Evolutionary conservation across 2,329 filamentous ascomycete species (phyloP).

Genomic region (Aspergillus jensenii): DNA sequence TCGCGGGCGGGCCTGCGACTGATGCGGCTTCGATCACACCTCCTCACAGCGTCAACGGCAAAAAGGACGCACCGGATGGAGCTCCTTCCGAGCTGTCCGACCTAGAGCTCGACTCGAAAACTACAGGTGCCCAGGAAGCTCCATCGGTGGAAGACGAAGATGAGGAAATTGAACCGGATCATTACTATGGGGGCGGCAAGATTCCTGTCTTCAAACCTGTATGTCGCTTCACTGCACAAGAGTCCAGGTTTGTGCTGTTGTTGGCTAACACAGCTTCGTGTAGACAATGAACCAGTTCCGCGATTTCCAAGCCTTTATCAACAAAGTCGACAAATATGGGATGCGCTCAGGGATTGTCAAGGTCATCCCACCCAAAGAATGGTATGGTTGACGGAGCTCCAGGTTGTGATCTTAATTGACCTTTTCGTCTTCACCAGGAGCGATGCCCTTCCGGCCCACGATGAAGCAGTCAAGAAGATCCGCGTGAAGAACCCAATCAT

Average conservation of each 20-base stretch:
- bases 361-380: conserved; percentile 89
- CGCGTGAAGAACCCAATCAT: conserved; percentile 96
- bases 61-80: conserved; percentile 44
- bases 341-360: conserved; percentile 98
- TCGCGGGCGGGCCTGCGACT: conserved; percentile 24
- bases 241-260: background rate
- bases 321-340: conserved; percentile 86
- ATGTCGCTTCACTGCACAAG: conserved; percentile 35
- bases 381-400: conserved; percentile 56
- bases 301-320: conserved; percentile 89
- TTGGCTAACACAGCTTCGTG: conserved; percentile 9
- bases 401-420: conserved; percentile 2
- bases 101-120: conserved; percentile 39
- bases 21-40: conserved; percentile 42
- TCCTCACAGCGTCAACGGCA: conserved; percentile 44
- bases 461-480: conserved; percentile 86
- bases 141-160: conserved; percentile 60
- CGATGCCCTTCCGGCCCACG: conserved; percentile 71
- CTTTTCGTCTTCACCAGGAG: conserved; percentile 45
- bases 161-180: conserved; percentile 77
- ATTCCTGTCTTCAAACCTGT: conserved; percentile 92
- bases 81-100: conserved; percentile 43
- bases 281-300: conserved; percentile 89
- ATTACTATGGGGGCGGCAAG: conserved; percentile 79
- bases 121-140: conserved; percentile 25